Conservation (phyloP, 2,329 filamentous ascomycete genomes). For the Neurospora crassa region DNA sequence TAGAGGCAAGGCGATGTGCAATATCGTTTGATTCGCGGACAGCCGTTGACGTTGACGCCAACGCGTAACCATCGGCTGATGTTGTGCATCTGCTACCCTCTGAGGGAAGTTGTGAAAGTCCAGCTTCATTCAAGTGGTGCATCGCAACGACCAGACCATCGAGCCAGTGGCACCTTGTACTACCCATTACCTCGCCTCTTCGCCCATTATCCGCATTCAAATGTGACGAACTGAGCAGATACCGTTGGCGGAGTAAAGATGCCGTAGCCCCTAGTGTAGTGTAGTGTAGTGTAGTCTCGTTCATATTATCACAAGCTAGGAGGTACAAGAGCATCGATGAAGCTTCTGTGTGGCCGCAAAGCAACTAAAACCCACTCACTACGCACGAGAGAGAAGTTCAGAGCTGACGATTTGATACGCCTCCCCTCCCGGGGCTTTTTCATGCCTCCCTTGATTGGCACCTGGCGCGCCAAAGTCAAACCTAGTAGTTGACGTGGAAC, state of each 20-base stretch:
- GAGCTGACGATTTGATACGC: not conserved
- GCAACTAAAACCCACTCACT: not conserved
- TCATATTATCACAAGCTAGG: not conserved
- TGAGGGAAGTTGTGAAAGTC: no score
- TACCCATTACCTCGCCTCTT: no score
- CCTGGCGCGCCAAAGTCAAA: not conserved
- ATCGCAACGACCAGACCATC: no score
- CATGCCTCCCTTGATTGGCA: not conserved
- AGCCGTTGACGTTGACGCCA: not conserved
- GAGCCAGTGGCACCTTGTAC: no score
- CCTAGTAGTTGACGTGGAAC: not conserved
- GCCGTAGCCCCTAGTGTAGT: no score
- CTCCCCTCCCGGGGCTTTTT: not conserved
- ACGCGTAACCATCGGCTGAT: not conserved
- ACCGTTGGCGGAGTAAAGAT: no score
- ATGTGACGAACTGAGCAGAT: no score
- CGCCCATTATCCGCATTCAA: no score
- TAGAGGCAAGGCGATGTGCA: not conserved
- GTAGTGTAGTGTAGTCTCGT: not conserved
- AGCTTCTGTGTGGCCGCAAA: not conserved
- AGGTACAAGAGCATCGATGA: not conserved
- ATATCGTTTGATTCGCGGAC: not conserved
- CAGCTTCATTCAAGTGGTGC: no score
- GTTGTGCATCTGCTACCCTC: not conserved
- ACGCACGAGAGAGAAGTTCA: not conserved